Conservation (phyloP, 2,329 filamentous ascomycete genomes). For the Venturia effusa region DNA sequence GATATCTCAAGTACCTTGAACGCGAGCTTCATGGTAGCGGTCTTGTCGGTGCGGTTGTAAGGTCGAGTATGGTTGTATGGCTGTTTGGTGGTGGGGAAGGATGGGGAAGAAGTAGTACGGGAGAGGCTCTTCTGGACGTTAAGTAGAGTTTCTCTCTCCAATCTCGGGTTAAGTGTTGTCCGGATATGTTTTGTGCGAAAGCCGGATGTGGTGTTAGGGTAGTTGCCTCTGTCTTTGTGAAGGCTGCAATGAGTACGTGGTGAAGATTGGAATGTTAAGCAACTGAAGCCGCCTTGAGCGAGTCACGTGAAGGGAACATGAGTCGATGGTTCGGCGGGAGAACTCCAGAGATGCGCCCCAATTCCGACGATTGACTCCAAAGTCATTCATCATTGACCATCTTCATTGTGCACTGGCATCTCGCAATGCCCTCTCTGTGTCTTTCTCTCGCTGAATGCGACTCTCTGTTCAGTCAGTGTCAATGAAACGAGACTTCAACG, state of each 20-base stretch:
- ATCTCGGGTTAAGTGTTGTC: not conserved
- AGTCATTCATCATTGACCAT: too few relatives aligned
- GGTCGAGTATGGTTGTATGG: not conserved
- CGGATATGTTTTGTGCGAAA: not conserved
- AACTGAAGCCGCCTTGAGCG: not conserved
- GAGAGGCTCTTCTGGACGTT: not conserved
- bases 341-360: too few relatives aligned
- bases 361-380: too few relatives aligned
- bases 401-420: too few relatives aligned
- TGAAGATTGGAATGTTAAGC: not conserved
- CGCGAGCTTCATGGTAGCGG: constrained; percentile 52
- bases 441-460: too few relatives aligned
- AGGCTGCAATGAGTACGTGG: not conserved
- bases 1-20: constrained; percentile 45
- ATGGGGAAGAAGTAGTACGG: not conserved
- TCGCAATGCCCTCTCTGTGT: too few relatives aligned
- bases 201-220: not conserved
- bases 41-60: not conserved
- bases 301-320: not conserved
- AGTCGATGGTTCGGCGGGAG: too few relatives aligned
- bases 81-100: not conserved
- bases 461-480: too few relatives aligned
- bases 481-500: too few relatives aligned
- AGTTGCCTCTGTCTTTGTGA: not conserved
- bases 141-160: not conserved